Evolutionary conservation across 1,139 yeast genomes (phyloP).

Genomic region (Candida tropicalis): DNA sequence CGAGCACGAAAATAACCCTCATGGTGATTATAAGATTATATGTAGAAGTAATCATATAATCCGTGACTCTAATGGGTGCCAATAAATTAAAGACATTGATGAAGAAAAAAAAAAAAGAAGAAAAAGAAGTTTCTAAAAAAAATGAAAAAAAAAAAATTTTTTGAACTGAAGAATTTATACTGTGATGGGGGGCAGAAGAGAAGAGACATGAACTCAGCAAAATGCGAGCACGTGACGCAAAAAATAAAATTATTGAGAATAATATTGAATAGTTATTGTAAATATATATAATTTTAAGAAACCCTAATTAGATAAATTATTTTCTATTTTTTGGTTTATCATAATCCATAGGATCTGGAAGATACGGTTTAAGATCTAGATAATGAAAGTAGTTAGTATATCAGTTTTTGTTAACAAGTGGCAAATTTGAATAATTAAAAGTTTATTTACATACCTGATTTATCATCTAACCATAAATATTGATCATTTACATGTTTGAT

Average conservation of each 20-base stretch:
- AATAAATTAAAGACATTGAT: slow-evolving; percentile 69
- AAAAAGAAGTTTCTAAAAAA: slow-evolving; percentile 18
- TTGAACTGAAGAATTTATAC: background rate
- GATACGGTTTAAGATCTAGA: slow-evolving; percentile 44
- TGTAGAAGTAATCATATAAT: slow-evolving; percentile 52
- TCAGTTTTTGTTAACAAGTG: background rate
- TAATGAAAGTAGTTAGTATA: slow-evolving; percentile 2
- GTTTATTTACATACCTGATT: slow-evolving; percentile 30
- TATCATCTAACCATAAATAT: slow-evolving; percentile 61
- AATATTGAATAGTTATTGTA: background rate
- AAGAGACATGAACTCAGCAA: too few relatives aligned
- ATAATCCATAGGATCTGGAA: slow-evolving; percentile 65
- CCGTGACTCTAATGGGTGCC: slow-evolving; percentile 98
- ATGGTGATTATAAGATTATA: slow-evolving; percentile 45
- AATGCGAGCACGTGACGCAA: slow-evolving; percentile 6
- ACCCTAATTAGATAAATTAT: background rate
- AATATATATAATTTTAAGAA: too few relatives aligned
- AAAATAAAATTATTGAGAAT: background rate
- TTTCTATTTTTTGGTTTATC: slow-evolving; percentile 34
- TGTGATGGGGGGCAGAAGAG: background rate
- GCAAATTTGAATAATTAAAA: slow-evolving; percentile 19
- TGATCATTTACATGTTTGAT: slow-evolving; percentile 56
- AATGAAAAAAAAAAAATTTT: slow-evolving; percentile 14
- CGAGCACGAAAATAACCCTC: slow-evolving; percentile 76
- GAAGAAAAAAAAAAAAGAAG: slow-evolving; percentile 33